Evolutionary conservation across 2,329 filamentous ascomycete species (phyloP), one percentile per base, ranked within the genome.

Genomic region (Lojkania enalia): DNA sequence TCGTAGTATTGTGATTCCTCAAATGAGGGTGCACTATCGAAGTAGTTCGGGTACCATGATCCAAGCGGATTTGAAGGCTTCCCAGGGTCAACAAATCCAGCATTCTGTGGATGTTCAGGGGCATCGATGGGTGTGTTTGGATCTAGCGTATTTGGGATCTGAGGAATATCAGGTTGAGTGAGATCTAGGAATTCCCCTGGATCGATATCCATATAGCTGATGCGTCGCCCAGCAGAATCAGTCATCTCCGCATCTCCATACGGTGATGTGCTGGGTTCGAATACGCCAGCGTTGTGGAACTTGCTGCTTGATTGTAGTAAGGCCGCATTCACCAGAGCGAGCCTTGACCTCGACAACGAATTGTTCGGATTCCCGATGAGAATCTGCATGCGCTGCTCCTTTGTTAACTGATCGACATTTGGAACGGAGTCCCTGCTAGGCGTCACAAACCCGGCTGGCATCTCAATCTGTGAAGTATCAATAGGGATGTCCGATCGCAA

Each of bases 171-270:
- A 19, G 59, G 30, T 16, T 67, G 61, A 1, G 55, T 49, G 23
- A 67, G 53, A 21, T 58, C 57, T 7, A 66, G 40, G 42, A 54
- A 67, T 29, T 62, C 54, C 9, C 54, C 61, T 14, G 61, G 25
- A 46, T 69, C 65, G n/a, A 69, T 43, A 31, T 70, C 66, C 64
- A 70, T 69, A 42, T 66, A 69, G 46, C 66, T 70, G 21, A 69
- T 66, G 29, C 65, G 66, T 21, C 60, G 60, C 20, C 54, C 55
- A 16, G 47, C 35, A 2, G 54, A 52, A 39, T 67, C 64, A 9
- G 59, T 18, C 57, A 57, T 29, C 57, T 57, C 29, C 50, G 48
- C 57, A 14, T 36, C 33, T 11, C 5, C 19, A 21, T 20, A 36
- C 5, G 33, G 33, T 19, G 33, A 36, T 5, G 18, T 19, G 7